Evolutionary conservation across 148 eudicot species (phyloP).

Genomic region (Silene conica): DNA sequence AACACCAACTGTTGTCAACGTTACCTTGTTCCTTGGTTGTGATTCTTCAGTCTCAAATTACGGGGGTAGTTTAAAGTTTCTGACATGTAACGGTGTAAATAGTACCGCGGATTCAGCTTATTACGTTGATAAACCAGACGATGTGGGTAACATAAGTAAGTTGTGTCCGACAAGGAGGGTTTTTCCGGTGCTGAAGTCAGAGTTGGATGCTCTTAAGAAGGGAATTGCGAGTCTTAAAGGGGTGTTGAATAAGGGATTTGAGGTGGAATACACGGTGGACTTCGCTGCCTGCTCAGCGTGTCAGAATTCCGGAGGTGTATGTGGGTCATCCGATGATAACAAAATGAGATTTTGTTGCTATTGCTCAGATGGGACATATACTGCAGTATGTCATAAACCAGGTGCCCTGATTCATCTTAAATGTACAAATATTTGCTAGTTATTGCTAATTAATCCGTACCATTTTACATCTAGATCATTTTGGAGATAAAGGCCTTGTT

Average conservation of each 20-base stretch:
- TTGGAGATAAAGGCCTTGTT: no score
- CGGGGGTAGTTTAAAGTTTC: neutral
- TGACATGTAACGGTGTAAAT: neutral
- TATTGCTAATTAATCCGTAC: no score
- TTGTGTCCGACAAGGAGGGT: neutral
- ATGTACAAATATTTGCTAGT: no score
- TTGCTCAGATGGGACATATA: neutral
- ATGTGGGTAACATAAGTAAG: neutral
- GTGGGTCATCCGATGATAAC: neutral
- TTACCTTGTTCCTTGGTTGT: slow-evolving; percentile 7
- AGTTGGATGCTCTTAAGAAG: neutral
- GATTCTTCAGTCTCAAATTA: neutral
- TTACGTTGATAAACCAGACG: neutral
- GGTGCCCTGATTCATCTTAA: neutral
- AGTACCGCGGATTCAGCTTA: neutral
- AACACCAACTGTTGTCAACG: neutral
- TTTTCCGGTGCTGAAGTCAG: neutral
- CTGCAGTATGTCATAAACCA: neutral
- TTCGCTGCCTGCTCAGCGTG: slow-evolving; percentile 1
- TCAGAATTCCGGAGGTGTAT: slow-evolving; percentile 14
- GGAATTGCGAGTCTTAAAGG: neutral
- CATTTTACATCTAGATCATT: no score
- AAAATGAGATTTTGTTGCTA: neutral
- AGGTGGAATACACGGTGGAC: neutral
- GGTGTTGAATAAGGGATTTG: neutral